A percentile compares a stretch with the other conserved stretches of the same genome.
Conservation (phyloP, 2,329 filamentous ascomycete genomes). For the Hirsutella minnesotensis region DNA sequence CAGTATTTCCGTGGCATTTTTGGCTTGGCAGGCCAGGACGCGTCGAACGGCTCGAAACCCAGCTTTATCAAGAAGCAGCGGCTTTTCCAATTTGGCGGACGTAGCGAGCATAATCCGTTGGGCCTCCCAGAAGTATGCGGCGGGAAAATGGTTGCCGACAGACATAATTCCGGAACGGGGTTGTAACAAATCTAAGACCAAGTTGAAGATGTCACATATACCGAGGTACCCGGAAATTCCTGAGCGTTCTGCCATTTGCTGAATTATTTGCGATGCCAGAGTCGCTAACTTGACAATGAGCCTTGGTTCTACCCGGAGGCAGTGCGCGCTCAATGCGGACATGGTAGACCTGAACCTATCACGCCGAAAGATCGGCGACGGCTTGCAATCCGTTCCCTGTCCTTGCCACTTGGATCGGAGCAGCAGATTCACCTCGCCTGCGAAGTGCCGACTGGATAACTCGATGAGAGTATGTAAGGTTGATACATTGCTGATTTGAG, state of each 20-base stretch:
- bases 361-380: conserved; percentile 7
- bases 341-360: conserved; percentile 14
- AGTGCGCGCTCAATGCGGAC: conserved; percentile 16
- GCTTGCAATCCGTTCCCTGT: background rate
- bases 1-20: conserved; percentile 36
- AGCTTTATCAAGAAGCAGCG: conserved; percentile 35
- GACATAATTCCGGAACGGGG: conserved; percentile 12
- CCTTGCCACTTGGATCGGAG: background rate
- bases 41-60: conserved; percentile 43
- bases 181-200: conserved; percentile 14
- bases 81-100: conserved; percentile 34
- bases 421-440: background rate
- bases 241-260: conserved; percentile 7
- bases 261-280: conserved; percentile 15
- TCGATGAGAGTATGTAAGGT: conserved; percentile 15
- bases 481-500: conserved; percentile 11
- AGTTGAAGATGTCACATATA: conserved; percentile 21
- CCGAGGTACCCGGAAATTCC: conserved; percentile 7
- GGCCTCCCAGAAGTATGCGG: conserved; percentile 38
- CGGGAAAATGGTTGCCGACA: conserved; percentile 13
- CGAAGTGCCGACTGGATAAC: conserved; percentile 10
- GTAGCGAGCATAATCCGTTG: conserved; percentile 40
- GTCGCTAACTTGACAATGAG: conserved; percentile 18
- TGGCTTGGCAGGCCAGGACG: conserved; percentile 41
- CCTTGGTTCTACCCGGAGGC: conserved; percentile 20